These are phyloP conservation scores for Cytospora leucostoma DNA, from an alignment of 2,329 filamentous ascomycete genomes.

Conservation along the genomic window DNA sequence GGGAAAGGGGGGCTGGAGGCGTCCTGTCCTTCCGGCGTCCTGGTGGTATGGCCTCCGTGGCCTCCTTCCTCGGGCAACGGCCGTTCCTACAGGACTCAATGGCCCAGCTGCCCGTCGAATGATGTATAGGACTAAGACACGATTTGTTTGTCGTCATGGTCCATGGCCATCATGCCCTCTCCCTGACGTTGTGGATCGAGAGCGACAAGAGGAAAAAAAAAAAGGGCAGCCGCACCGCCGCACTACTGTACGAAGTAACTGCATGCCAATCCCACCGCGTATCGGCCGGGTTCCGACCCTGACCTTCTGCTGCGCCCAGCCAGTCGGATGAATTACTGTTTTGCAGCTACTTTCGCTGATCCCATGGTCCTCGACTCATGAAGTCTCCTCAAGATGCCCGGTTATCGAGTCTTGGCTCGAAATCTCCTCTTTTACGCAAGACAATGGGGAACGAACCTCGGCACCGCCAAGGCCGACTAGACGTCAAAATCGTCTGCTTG, in stretches of 20 bases:
- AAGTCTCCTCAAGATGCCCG: conserved; percentile 5
- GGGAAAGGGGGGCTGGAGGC: too few species aligned
- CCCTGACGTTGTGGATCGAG: conserved; percentile 1
- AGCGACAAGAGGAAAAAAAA: not conserved
- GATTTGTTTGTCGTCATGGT: not conserved
- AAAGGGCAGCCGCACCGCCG: conserved; percentile 3
- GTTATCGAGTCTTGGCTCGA: not conserved
- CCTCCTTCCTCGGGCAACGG: too few species aligned
- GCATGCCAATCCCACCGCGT: not conserved
- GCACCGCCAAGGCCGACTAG: conserved; percentile 13
- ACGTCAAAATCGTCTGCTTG: not conserved
- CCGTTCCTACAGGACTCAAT: too few species aligned
- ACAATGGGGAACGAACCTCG: not conserved
- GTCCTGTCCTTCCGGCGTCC: too few species aligned
- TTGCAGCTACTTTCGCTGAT: conserved; percentile 15
- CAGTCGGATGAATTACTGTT: conserved; percentile 15
- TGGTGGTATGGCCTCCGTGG: too few species aligned
- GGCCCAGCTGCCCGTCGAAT: too few species aligned
- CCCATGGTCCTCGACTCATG: conserved; percentile 8
- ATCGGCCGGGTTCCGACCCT: conserved; percentile 19
- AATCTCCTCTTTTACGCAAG: not conserved
- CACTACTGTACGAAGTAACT: too few species aligned
- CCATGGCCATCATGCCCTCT: too few species aligned
- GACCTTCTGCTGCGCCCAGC: conserved; percentile 4
- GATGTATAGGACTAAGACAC: too few species aligned